phyloP scores from a whole-genome alignment of 139 green algal species.

The Chlorella ohadii region DNA sequence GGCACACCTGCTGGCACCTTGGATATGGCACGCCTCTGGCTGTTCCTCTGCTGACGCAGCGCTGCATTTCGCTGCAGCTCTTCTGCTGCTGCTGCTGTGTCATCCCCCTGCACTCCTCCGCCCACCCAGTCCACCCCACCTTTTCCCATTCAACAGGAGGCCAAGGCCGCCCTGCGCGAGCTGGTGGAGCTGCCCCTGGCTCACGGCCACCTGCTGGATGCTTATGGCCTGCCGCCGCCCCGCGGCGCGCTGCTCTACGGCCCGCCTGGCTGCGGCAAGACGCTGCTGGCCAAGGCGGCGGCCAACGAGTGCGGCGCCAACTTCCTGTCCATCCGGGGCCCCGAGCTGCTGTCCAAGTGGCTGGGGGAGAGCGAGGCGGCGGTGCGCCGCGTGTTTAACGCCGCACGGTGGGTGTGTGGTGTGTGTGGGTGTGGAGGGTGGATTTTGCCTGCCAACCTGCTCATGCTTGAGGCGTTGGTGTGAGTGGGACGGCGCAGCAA shows the following conservation, averaged over 20 bases:
- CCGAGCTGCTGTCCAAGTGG: conserved; percentile 65
- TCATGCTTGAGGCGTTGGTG: too few species aligned
- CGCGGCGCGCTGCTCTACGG: conserved; percentile 66
- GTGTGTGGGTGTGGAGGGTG: too few species aligned
- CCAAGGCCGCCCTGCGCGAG: conserved; percentile 43
- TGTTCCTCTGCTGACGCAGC: too few species aligned
- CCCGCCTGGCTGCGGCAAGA: conserved; percentile 97
- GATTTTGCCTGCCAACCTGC: too few species aligned
- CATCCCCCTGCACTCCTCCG: too few species aligned
- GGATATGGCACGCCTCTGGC: too few species aligned
- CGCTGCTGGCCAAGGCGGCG: conserved; percentile 92
- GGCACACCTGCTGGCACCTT: too few species aligned
- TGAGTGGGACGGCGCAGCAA: too few species aligned
- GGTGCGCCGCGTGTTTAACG: conserved; percentile 54
- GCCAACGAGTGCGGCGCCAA: conserved; percentile 48
- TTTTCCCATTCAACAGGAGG: conserved; percentile 30
- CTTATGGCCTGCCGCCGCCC: conserved; percentile 26
- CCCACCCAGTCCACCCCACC: background rate
- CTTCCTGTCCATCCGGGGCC: conserved; percentile 56
- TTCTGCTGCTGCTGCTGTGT: background rate
- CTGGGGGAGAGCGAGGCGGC: conserved; percentile 56
- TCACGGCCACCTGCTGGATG: conserved; percentile 19
- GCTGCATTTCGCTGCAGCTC: too few species aligned
- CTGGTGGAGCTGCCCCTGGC: conserved; percentile 43
- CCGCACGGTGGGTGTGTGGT: background rate